These are phyloP conservation scores for Neurospora sp. DNA, from an alignment of 2,329 filamentous ascomycete species.

Conservation along the genomic window DNA sequence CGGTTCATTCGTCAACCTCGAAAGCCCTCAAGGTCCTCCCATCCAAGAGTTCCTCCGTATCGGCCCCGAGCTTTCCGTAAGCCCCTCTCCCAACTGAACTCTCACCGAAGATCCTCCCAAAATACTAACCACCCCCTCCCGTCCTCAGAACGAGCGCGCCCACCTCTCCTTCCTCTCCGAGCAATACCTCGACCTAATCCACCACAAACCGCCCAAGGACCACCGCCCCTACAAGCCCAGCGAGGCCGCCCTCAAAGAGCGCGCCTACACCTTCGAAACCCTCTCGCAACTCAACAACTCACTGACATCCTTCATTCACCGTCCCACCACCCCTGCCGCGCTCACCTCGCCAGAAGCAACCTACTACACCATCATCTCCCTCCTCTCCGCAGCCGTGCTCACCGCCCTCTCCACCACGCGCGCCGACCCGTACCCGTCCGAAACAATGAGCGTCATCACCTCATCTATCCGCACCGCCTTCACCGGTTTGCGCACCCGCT, in stretches of 20 bases:
- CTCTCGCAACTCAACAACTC: conserved; percentile 33
- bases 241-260: conserved; percentile 31
- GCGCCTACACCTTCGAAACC: conserved; percentile 33
- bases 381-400: conserved; percentile 26
- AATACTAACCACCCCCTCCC: not conserved
- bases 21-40: conserved; percentile 26
- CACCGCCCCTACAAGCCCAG: conserved; percentile 37
- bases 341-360: conserved; percentile 33
- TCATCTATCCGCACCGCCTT: conserved; percentile 13
- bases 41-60: conserved; percentile 37
- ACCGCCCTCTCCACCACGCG: conserved; percentile 15
- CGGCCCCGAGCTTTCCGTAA: conserved; percentile 37
- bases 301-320: conserved; percentile 29
- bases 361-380: conserved; percentile 34
- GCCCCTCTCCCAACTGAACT: not conserved
- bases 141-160: conserved; percentile 29
- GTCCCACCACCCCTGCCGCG: conserved; percentile 11
- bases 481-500: conserved; percentile 8
- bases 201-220: conserved; percentile 37
- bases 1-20: conserved; percentile 40
- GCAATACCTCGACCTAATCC: conserved; percentile 40
- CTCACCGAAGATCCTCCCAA: not conserved
- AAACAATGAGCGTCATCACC: conserved; percentile 4
- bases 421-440: conserved; percentile 9
- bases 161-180: conserved; percentile 41